Percentiles rank a stretch among this genome's conserved stretches.
phyloP scores from a whole-genome alignment of 805 yeast species.

The Lipomyces chichibuensis region DNA sequence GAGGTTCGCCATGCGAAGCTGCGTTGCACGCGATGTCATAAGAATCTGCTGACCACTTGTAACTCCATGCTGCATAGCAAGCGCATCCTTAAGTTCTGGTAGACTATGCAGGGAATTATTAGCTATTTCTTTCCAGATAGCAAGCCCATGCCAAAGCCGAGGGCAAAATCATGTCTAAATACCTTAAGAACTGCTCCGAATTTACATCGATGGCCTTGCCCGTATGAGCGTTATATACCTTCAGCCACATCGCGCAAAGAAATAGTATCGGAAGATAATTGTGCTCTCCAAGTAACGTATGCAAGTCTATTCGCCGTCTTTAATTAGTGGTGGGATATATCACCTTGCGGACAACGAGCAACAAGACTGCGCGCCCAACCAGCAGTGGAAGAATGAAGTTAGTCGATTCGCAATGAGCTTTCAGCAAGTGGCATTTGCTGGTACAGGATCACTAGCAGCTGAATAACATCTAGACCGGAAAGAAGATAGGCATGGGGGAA shows the following conservation, averaged over 20 bases:
- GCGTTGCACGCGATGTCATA: constrained; percentile 35
- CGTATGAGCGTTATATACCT: constrained; percentile 34
- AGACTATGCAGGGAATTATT: constrained; percentile 11
- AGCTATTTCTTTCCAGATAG: neutral
- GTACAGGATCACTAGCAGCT: neutral
- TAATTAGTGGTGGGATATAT: neutral
- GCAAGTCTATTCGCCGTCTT: neutral
- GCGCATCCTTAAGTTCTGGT: constrained; percentile 26
- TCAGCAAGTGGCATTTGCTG: neutral
- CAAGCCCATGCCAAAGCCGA: neutral
- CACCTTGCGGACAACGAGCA: neutral
- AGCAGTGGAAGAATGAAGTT: constrained; percentile 5
- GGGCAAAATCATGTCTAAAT: neutral
- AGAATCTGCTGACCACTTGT: constrained; percentile 29
- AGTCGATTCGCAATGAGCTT: neutral
- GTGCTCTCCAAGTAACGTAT: neutral
- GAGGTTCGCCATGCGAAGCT: constrained; percentile 29
- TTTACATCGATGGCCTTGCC: constrained; percentile 25
- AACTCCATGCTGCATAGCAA: constrained; percentile 23
- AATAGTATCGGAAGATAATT: neutral
- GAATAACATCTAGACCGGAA: neutral
- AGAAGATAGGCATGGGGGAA: neutral
- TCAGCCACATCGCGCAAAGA: constrained; percentile 16
- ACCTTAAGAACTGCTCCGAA: constrained; percentile 26
- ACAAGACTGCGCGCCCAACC: constrained; percentile 28